Conservation (phyloP, 306 rosid species). For the Datisca glomerata region DNA sequence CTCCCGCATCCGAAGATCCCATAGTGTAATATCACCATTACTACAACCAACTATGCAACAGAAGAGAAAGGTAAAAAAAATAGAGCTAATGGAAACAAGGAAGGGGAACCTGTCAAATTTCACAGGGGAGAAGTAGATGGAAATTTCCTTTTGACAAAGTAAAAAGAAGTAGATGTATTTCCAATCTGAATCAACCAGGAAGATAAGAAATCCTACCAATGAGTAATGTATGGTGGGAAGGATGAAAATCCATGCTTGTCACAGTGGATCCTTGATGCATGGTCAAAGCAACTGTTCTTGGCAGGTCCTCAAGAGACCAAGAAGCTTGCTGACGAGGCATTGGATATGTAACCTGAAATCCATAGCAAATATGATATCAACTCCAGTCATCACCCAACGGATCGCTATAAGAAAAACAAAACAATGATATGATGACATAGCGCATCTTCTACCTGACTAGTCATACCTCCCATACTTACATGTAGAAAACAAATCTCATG, state of each 20-base stretch:
- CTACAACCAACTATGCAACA: constrained; percentile 58
- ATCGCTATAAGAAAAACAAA: too few relatives aligned
- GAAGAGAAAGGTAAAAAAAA: constrained; percentile 10
- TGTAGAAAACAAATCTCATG: background rate
- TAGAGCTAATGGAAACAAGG: background rate
- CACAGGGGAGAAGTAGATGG: background rate
- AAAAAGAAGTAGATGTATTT: background rate
- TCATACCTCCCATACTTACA: too few relatives aligned
- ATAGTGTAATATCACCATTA: constrained; percentile 68
- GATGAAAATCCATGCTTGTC: constrained; percentile 97
- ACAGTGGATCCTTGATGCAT: constrained; percentile 71
- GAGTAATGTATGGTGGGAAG: constrained; percentile 56
- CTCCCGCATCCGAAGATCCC: constrained; percentile 62
- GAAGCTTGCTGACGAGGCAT: constrained; percentile 46
- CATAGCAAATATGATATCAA: constrained; percentile 11
- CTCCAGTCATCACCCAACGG: constrained; percentile 17
- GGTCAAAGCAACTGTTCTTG: constrained; percentile 58
- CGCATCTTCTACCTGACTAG: too few relatives aligned
- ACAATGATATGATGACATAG: too few relatives aligned
- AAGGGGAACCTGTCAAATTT: background rate
- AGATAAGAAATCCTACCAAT: constrained; percentile 40
- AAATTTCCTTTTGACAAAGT: background rate
- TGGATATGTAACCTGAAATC: constrained; percentile 56
- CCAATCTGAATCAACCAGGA: constrained; percentile 1
- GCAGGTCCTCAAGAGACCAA: constrained; percentile 69